Evolutionary conservation across 164 flowering plant genomes (phyloP), one percentile per base, ranked within the genome.

Genomic region (Magnolia kwangsiensis): DNA sequence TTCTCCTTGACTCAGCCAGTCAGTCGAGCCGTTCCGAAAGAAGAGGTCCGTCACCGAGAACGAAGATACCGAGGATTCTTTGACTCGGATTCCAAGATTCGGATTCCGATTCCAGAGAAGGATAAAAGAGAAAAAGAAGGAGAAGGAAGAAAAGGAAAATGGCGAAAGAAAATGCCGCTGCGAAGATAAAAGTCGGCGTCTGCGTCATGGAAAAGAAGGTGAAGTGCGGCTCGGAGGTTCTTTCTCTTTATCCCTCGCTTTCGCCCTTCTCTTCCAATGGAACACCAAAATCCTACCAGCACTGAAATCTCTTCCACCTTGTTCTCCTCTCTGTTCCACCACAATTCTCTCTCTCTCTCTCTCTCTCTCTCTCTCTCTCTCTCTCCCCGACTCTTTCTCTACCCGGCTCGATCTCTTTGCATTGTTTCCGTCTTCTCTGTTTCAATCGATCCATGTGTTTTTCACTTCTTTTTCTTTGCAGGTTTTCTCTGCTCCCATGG

Each of bases 191-290:
- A 77, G 76, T 96, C 74, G 99, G 99, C 67, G 99, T 96, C 7
- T 96, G 98, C 78, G 99, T 96, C 77, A 87, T 96, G 98, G 98
- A 94, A 91, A 96, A 96, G 96, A 96, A 96, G 98, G 99, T 96
- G 95, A 94, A 91, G 87, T 89, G 93, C 86, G 91, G 90, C 80
- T 73, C 85, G 80, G 95, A 91, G 92, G 93, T 90, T 86, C 85
- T 89, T 69, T 82, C 79, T 81, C 61, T 76, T 78, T 75, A 68
- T 84, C 21, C 83, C 79, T 58, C 49, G 49, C 65, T 51, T 59
- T 58, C 19, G 3, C 14, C 27, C 21, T 7, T 51, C n/a, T 72
- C 65, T 18, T 16, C 50, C 18, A 3, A 13, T 31, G 49, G 68
- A 72, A 23, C 14, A 24, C 18, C 50, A 10, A 72, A 23, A 37